These are phyloP conservation scores for Rhododendron griersonianum DNA, from an alignment of 148 eudicot genomes.

Conservation along the genomic window DNA sequence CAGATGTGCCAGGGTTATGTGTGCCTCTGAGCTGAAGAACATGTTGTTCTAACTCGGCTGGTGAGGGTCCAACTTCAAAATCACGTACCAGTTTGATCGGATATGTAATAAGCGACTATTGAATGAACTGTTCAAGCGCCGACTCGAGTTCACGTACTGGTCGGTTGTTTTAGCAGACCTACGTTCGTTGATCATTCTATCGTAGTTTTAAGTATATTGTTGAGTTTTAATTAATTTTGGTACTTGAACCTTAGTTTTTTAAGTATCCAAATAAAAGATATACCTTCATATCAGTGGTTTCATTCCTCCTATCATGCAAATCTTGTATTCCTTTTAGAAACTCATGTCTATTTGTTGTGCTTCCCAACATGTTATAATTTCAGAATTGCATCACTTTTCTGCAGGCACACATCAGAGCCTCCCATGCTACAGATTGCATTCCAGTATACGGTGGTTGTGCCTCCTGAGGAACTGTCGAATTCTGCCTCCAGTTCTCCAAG, in stretches of 20 bases:
- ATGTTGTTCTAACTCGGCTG: background rate
- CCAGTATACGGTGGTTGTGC: constrained; percentile 92
- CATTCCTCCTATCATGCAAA: background rate
- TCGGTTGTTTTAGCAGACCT: background rate
- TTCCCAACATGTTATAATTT: background rate
- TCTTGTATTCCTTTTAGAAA: background rate
- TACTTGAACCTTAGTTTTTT: background rate
- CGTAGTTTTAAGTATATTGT: background rate
- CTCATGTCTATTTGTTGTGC: background rate
- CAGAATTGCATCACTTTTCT: constrained; percentile 10
- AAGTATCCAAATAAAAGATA: background rate
- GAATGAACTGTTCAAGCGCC: background rate
- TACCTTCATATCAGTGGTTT: background rate
- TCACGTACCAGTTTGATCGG: background rate
- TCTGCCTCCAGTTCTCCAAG: constrained; percentile 55
- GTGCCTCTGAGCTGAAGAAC: background rate
- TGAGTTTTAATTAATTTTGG: background rate
- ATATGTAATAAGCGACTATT: background rate
- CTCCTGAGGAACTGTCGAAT: constrained; percentile 65
- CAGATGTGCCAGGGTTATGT: background rate
- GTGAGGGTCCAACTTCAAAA: background rate
- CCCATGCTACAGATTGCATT: constrained; percentile 92
- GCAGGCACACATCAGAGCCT: constrained; percentile 70
- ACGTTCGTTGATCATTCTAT: background rate
- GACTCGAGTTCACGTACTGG: background rate